phyloP scores from a whole-genome alignment of 2,329 filamentous ascomycete species.

The Pyricularia sp. region DNA sequence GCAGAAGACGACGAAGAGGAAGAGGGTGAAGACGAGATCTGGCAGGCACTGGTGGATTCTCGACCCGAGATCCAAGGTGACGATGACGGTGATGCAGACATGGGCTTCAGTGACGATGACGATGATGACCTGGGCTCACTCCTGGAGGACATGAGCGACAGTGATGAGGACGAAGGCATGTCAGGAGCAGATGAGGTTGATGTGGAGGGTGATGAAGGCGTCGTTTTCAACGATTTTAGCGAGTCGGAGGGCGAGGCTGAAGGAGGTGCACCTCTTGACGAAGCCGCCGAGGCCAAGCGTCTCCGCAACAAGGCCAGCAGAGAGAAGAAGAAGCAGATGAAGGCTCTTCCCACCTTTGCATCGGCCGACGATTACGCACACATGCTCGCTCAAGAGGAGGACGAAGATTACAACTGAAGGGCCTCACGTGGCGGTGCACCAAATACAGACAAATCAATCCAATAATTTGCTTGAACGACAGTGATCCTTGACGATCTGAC shows the following conservation, averaged over 20 bases:
- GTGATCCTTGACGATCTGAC: background rate
- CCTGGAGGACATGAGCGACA: conserved; percentile 20
- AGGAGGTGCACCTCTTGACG: conserved; percentile 27
- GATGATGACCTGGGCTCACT: conserved; percentile 26
- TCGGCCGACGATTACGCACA: conserved; percentile 90
- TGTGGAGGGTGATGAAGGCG: conserved; percentile 14
- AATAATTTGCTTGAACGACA: background rate
- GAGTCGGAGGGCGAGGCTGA: conserved; percentile 27
- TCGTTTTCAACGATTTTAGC: conserved; percentile 29
- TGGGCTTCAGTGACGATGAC: conserved; percentile 36
- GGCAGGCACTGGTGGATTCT: conserved; percentile 24
- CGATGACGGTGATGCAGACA: conserved; percentile 37
- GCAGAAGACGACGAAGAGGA: conserved; percentile 59
- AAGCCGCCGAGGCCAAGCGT: conserved; percentile 23
- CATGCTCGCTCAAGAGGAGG: conserved; percentile 65
- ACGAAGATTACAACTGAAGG: conserved; percentile 17
- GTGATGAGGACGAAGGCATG: conserved; percentile 24
- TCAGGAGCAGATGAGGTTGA: conserved; percentile 25
- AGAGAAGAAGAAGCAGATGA: conserved; percentile 74
- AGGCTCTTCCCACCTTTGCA: conserved; percentile 84
- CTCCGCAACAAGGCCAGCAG: conserved; percentile 32
- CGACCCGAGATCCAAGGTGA: conserved; percentile 31
- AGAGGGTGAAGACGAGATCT: conserved; percentile 27
- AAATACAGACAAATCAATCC: background rate
- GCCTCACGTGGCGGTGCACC: background rate